phyloP scores from a whole-genome alignment of 441 rosid genomes.

The Croton laevigatus region DNA sequence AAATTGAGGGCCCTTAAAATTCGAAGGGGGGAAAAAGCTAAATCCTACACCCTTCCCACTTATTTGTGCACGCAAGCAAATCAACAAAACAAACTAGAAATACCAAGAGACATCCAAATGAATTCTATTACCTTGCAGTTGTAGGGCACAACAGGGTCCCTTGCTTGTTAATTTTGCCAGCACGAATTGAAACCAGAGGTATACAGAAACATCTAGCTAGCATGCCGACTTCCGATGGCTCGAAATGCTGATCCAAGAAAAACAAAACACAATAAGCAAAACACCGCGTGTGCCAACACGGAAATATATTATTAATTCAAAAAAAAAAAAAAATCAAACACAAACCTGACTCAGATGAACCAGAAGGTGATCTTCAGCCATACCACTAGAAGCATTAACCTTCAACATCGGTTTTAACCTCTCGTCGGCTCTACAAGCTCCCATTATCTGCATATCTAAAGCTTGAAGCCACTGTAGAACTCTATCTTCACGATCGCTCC shows the following conservation, averaged over 20 bases:
- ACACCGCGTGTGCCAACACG: neutral
- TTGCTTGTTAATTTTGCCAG: constrained; percentile 72
- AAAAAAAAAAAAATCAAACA: neutral
- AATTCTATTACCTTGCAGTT: constrained; percentile 51
- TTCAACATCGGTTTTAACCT: constrained; percentile 88
- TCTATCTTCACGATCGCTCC: constrained; percentile 65
- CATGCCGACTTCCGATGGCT: constrained; percentile 86
- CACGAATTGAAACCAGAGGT: constrained; percentile 86
- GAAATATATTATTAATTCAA: neutral
- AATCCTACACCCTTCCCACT: neutral
- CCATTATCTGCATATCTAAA: constrained; percentile 83
- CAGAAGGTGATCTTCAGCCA: constrained; percentile 73
- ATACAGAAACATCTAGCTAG: constrained; percentile 90
- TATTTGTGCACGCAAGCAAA: neutral
- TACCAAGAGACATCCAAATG: neutral
- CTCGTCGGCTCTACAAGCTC: constrained; percentile 94
- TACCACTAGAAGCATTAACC: constrained; percentile 53
- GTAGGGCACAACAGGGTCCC: constrained; percentile 67
- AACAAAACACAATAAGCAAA: neutral
- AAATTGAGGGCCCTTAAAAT: neutral
- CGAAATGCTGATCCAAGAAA: constrained; percentile 58
- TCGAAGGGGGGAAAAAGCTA: neutral
- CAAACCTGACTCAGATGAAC: constrained; percentile 85
- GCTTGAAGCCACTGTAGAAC: constrained; percentile 86
- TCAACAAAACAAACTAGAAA: neutral